These are phyloP conservation scores for Oryza meyeriana DNA, from an alignment of 176 grass and related monocot genomes.

Conservation along the genomic window DNA sequence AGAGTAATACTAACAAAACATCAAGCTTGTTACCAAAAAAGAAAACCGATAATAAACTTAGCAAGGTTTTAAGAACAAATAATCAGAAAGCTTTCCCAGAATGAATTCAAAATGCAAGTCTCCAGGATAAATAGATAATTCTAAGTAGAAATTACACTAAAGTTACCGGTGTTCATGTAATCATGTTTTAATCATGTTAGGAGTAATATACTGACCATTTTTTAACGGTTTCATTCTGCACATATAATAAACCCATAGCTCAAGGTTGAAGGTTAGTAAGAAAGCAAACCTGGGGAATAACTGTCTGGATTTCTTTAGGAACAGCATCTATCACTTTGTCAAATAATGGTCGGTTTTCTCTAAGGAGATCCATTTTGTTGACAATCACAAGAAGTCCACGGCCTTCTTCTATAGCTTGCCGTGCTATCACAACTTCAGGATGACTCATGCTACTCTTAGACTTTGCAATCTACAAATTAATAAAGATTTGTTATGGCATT, in stretches of 20 bases:
- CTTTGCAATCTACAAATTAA: constrained; percentile 72
- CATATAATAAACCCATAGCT: not conserved
- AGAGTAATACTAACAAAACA: not conserved
- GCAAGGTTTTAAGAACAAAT: not conserved
- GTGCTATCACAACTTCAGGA: constrained; percentile 85
- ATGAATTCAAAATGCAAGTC: not conserved
- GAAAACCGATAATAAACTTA: constrained; percentile 5
- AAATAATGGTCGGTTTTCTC: constrained; percentile 50
- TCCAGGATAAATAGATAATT: not conserved
- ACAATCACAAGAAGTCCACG: constrained; percentile 87
- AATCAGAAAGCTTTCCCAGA: not conserved
- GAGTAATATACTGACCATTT: constrained; percentile 16
- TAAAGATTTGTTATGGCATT: constrained; percentile 15
- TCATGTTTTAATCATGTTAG: not conserved
- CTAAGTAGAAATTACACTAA: not conserved
- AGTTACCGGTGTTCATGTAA: not conserved
- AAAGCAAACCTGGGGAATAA: constrained; percentile 77
- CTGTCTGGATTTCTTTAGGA: constrained; percentile 87
- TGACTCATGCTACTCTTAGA: constrained; percentile 83
- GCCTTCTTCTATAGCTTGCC: constrained; percentile 92
- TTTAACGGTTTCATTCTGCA: not conserved
- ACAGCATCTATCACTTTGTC: constrained; percentile 73
- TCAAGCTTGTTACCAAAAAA: not conserved
- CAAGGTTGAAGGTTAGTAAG: constrained; percentile 4
- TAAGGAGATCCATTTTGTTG: constrained; percentile 99